These are phyloP conservation scores for Aspergillus viridinutans DNA, from an alignment of 2,329 filamentous ascomycete species.

Conservation along the genomic window DNA sequence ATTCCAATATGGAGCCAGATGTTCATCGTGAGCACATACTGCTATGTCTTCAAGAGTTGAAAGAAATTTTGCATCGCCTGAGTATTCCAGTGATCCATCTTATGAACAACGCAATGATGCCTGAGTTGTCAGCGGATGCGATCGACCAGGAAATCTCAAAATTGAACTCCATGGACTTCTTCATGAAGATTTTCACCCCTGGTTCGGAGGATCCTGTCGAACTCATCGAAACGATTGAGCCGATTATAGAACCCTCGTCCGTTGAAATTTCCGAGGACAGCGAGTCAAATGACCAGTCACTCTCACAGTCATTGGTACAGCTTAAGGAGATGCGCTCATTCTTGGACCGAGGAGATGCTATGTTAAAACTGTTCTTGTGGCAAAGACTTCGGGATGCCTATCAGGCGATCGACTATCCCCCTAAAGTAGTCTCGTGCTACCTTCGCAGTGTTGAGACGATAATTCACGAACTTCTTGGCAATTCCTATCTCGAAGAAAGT, in stretches of 20 bases:
- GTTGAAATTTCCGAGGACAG: conserved; percentile 25
- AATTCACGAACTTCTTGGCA: conserved; percentile 62
- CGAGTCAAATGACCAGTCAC: conserved; percentile 13
- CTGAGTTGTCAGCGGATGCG: conserved; percentile 75
- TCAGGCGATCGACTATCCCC: conserved; percentile 73
- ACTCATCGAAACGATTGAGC: conserved; percentile 88
- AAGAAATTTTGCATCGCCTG: conserved; percentile 48
- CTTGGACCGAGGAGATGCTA: conserved; percentile 72
- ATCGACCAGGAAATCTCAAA: conserved; percentile 88
- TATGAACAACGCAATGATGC: conserved; percentile 82
- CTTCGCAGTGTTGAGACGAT: conserved; percentile 83
- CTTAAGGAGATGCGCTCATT: conserved; percentile 81
- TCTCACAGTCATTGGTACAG: conserved; percentile 46
- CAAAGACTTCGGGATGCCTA: conserved; percentile 87
- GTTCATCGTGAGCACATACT: conserved; percentile 57
- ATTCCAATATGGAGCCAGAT: conserved; percentile 54
- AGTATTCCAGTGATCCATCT: conserved; percentile 55
- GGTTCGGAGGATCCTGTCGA: conserved; percentile 74
- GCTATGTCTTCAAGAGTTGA: conserved; percentile 60
- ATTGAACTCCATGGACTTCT: conserved; percentile 94
- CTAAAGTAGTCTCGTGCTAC: conserved; percentile 84
- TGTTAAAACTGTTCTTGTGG: conserved; percentile 84
- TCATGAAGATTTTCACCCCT: conserved; percentile 81
- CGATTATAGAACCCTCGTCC: conserved; percentile 69
- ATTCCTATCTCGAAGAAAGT: conserved; percentile 53